Conservation (phyloP, 1,139 yeast species). For the Zygoascus meyerae region DNA sequence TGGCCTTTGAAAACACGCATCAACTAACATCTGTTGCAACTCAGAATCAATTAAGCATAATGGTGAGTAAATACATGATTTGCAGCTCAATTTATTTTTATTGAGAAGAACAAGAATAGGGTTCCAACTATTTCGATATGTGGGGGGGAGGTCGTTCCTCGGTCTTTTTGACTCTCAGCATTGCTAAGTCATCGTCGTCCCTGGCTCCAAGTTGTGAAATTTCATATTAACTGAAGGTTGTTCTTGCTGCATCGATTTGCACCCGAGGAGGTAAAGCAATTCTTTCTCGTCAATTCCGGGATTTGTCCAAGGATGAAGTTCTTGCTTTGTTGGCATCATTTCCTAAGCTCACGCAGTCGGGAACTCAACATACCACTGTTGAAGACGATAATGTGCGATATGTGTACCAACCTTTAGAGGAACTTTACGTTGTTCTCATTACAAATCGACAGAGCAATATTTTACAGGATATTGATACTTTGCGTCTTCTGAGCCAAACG, state of each 20-base stretch:
- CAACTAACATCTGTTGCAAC: too few species aligned
- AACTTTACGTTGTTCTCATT: conserved; percentile 81
- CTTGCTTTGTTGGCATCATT: conserved; percentile 81
- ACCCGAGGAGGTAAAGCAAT: conserved; percentile 94
- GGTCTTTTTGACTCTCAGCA: too few species aligned
- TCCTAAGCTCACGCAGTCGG: conserved; percentile 68
- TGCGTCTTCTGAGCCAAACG: conserved; percentile 78
- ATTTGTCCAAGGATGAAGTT: conserved; percentile 77
- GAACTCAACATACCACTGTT: conserved; percentile 87
- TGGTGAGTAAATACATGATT: too few species aligned
- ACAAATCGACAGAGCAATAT: conserved; percentile 91
- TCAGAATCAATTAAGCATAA: too few species aligned
- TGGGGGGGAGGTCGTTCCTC: too few species aligned
- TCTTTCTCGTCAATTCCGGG: conserved; percentile 87
- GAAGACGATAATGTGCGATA: conserved; percentile 92
- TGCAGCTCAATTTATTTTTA: too few species aligned
- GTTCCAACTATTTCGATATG: neutral
- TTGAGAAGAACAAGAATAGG: too few species aligned
- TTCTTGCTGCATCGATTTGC: conserved; percentile 92
- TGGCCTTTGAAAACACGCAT: too few species aligned
- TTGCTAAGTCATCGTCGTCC: too few species aligned
- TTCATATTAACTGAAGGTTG: conserved; percentile 42
- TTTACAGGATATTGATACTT: conserved; percentile 88
- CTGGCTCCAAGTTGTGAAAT: neutral
- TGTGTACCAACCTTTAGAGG: conserved; percentile 94